Evolutionary conservation across 495 filamentous ascomycete genomes (phyloP), one percentile per base, ranked within the genome.

Genomic region (Talaromyces trachyspermus): DNA sequence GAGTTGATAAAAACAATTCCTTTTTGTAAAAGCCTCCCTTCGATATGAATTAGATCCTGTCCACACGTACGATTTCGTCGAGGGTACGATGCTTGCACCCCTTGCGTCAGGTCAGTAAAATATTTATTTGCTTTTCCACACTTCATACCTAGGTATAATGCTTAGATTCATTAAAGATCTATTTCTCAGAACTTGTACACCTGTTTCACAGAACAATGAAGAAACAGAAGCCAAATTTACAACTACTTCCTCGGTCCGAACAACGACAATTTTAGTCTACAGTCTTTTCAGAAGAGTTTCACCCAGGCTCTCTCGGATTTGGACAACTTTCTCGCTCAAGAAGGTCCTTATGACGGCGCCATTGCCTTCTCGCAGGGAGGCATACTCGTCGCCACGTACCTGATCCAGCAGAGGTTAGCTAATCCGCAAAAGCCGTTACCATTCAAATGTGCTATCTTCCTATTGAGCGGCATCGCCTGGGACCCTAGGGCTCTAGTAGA

Each of bases 341-440:
- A 56, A 43, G 62, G 60, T n/a, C 62, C 62, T 4, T 65, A 56
- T 26, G 62, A 65, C 33, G 62, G 60, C 10, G 39, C 63, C 24
- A 46, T 65, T 14, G 60, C 46, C 26, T 65, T 56, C 46, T 59
- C 55, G 1, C 54, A 60, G 25, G 62, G 60, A 10, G 60, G 19
- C 19, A 30, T 41, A 6, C 48, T 63, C 9, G 56, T 51, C 6
- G 49, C 55, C 3, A 55, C 58, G 0, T 53, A 48, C 41, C 14
- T 61, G 2, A 38, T 56, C 15, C 45, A 35, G 7, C 51, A 60
- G 32, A 26, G 40, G 12, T 22, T 23, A 18, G 36, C 14, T 18
- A 11, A 39, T 26, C 39, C 43, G 10, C 22, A 26, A 1, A 36
- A 24, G 9, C 44, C 33, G 10, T 49, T 43, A 5, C 49, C 49